Evolutionary conservation across 2,329 filamentous ascomycete genomes (phyloP).

Genomic region (Botryotinia globosa): DNA sequence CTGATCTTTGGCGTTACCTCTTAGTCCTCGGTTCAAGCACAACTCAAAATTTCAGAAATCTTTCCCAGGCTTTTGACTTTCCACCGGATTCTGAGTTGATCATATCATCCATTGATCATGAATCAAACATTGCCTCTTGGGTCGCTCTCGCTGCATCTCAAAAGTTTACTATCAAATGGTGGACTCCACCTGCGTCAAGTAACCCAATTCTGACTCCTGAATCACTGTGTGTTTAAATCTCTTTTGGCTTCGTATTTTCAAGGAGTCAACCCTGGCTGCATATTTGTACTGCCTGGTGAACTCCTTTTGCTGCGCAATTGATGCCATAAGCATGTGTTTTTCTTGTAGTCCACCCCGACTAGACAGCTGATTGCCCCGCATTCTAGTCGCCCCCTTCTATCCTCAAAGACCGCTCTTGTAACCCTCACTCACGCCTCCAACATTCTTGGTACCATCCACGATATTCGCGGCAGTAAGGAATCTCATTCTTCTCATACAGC

Average conservation of each 20-base stretch:
- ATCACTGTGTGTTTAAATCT: slow-evolving; percentile 10
- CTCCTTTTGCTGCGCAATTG: not conserved
- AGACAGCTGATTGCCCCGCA: not conserved
- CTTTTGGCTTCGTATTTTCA: not conserved
- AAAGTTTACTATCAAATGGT: slow-evolving; percentile 66
- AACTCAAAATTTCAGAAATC: slow-evolving; percentile 73
- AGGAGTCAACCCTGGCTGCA: not conserved
- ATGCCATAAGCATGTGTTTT: no score
- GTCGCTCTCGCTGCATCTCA: slow-evolving; percentile 61
- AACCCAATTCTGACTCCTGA: slow-evolving; percentile 39
- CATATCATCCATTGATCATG: slow-evolving; percentile 70
- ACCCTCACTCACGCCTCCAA: slow-evolving; percentile 73
- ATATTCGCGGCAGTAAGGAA: slow-evolving; percentile 45
- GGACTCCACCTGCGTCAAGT: slow-evolving; percentile 50
- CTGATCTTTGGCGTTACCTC: not conserved
- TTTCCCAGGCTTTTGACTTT: slow-evolving; percentile 55
- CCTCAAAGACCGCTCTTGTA: slow-evolving; percentile 64
- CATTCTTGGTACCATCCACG: slow-evolving; percentile 68
- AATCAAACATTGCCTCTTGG: slow-evolving; percentile 76
- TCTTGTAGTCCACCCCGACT: not conserved
- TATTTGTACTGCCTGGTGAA: not conserved
- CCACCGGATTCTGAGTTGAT: slow-evolving; percentile 62
- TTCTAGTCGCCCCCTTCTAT: slow-evolving; percentile 48
- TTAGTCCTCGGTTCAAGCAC: slow-evolving; percentile 69
- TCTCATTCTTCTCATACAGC: no score